Evolutionary conservation across 805 yeast species (phyloP).

Genomic region (Ogataea wickerhamii): DNA sequence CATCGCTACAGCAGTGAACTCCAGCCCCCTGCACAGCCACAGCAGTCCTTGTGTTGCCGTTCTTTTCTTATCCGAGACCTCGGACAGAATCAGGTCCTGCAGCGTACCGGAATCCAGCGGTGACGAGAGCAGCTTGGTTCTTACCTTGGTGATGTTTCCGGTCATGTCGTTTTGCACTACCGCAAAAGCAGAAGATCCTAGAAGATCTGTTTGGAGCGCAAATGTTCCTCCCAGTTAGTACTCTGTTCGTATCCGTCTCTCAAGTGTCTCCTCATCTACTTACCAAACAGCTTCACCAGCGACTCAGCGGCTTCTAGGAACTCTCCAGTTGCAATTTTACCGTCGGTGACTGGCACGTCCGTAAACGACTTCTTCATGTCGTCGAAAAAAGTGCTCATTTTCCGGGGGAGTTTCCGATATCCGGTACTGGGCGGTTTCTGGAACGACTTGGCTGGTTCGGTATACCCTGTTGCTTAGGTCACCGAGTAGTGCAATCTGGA

Average conservation of each 20-base stretch:
- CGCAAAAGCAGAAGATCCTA: constrained; percentile 80
- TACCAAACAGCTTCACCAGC: constrained; percentile 72
- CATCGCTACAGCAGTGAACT: constrained; percentile 89
- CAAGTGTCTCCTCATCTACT: constrained; percentile 21
- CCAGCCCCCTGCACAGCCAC: constrained; percentile 83
- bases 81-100: constrained; percentile 73
- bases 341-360: constrained; percentile 64
- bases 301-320: constrained; percentile 84
- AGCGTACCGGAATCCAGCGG: constrained; percentile 65
- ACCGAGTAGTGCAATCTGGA: no score
- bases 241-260: no score
- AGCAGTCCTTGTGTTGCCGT: constrained; percentile 87
- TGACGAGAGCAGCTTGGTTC: constrained; percentile 58
- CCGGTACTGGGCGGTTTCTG: no score
- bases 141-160: constrained; percentile 77
- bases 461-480: no score
- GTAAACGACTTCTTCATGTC: constrained; percentile 68
- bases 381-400: constrained; percentile 77
- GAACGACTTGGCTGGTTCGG: no score
- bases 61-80: constrained; percentile 61
- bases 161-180: constrained; percentile 86
- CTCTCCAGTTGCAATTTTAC: constrained; percentile 66
- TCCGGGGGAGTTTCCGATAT: no score
- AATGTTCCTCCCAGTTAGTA: no score
- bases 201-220: constrained; percentile 53